Percentiles rank a stretch among this genome's conserved stretches.
phyloP scores from a whole-genome alignment of 768 basidiomycete species.

The Naematelia encephala region DNA sequence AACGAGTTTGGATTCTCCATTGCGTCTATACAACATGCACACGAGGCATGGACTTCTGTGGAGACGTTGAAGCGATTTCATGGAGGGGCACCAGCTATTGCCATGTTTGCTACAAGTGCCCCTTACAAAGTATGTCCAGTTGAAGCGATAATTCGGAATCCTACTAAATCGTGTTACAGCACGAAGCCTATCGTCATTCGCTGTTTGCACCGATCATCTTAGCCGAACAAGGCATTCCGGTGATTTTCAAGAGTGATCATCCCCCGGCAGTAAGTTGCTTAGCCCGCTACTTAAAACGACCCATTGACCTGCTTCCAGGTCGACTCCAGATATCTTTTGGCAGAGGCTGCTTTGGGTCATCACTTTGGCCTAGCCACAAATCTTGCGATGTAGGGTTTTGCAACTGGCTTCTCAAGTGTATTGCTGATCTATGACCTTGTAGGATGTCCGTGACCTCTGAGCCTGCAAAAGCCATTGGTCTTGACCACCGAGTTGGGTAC shows the following conservation, averaged over 20 bases:
- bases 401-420: too few species aligned
- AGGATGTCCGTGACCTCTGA: constrained; percentile 63
- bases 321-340: constrained; percentile 61
- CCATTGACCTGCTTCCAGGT: background rate
- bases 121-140: constrained; percentile 56
- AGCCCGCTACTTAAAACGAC: background rate
- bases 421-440: too few species aligned
- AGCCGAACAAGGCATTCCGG: constrained; percentile 61
- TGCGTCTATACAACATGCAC: constrained; percentile 73
- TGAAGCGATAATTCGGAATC: background rate
- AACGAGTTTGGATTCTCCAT: constrained; percentile 67
- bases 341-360: constrained; percentile 66
- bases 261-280: constrained; percentile 16
- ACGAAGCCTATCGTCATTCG: constrained; percentile 69
- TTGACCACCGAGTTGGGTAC: constrained; percentile 69
- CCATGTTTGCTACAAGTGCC: constrained; percentile 66
- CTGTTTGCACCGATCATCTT: constrained; percentile 75
- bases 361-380: constrained; percentile 63
- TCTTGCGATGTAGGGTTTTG: constrained; percentile 59
- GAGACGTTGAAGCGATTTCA: constrained; percentile 65
- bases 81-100: constrained; percentile 58
- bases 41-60: constrained; percentile 71
- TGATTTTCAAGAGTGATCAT: constrained; percentile 61
- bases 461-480: constrained; percentile 65
- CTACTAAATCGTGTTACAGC: background rate